Percentiles rank a stretch among this genome's conserved stretches.
Conservation (phyloP, 768 basidiomycete species). For the Suillus subaureus region DNA sequence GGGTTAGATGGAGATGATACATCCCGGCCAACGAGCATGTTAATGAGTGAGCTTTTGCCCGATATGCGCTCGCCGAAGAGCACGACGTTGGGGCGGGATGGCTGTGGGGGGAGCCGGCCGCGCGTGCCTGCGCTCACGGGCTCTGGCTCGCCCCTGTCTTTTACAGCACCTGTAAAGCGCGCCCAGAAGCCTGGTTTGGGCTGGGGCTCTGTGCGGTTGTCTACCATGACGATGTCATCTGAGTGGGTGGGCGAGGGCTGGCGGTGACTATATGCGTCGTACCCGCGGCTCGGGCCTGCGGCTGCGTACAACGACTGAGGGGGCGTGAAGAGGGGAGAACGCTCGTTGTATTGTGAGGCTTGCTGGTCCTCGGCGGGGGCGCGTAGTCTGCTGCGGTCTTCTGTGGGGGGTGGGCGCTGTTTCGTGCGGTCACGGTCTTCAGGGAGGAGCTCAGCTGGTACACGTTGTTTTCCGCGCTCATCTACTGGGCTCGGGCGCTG, state of each 20-base stretch:
- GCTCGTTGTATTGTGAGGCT: neutral
- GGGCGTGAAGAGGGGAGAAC: constrained; percentile 4
- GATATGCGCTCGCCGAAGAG: constrained; percentile 46
- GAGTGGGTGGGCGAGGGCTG: neutral
- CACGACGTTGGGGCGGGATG: constrained; percentile 32
- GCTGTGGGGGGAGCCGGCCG: constrained; percentile 1
- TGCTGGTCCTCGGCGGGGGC: neutral
- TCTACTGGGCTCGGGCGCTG: neutral
- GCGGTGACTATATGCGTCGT: neutral
- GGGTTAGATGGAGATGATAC: constrained; percentile 33
- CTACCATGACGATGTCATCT: constrained; percentile 1
- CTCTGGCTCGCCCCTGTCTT: neutral
- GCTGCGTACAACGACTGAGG: neutral
- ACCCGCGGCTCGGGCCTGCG: constrained; percentile 1
- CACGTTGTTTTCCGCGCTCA: constrained; percentile 2
- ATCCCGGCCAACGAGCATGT: constrained; percentile 36
- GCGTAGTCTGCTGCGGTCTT: neutral
- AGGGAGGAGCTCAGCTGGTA: neutral
- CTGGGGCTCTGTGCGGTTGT: neutral
- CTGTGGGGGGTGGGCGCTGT: neutral
- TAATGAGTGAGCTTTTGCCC: constrained; percentile 49
- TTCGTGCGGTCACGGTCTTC: neutral
- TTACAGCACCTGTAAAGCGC: neutral
- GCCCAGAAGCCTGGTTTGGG: constrained; percentile 6
- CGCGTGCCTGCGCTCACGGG: neutral